Conservation (phyloP, 345 rosid genomes). For the Brassica rapa region DNA sequence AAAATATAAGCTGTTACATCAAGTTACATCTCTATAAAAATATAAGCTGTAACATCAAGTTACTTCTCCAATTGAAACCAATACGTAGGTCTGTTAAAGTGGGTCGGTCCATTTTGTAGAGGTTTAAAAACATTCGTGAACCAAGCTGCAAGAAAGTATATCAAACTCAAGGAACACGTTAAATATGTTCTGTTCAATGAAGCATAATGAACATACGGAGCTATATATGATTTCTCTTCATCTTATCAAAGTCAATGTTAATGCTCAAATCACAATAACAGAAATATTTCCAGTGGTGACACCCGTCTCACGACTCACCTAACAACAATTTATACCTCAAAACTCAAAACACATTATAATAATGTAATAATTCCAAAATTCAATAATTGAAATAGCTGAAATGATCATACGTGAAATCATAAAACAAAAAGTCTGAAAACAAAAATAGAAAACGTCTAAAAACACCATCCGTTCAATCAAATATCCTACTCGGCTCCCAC, state of each 20-base stretch:
- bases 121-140: neutral
- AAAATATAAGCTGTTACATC: neutral
- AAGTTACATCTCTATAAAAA: neutral
- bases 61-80: neutral
- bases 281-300: neutral
- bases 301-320: too few relatives aligned
- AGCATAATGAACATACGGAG: neutral
- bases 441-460: too few relatives aligned
- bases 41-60: too few relatives aligned
- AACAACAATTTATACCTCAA: too few relatives aligned
- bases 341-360: too few relatives aligned
- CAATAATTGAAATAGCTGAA: too few relatives aligned
- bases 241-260: neutral
- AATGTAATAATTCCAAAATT: too few relatives aligned
- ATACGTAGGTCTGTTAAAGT: neutral
- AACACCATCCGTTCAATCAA: too few relatives aligned
- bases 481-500: too few relatives aligned
- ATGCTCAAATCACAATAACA: neutral
- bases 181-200: neutral
- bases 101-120: neutral
- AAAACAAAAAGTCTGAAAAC: too few relatives aligned
- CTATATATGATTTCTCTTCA: neutral
- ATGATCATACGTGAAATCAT: too few relatives aligned
- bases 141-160: neutral
- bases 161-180: neutral